phyloP scores from a whole-genome alignment of 108 stramenopile genomes.

The Nitzschia inconspicua region DNA sequence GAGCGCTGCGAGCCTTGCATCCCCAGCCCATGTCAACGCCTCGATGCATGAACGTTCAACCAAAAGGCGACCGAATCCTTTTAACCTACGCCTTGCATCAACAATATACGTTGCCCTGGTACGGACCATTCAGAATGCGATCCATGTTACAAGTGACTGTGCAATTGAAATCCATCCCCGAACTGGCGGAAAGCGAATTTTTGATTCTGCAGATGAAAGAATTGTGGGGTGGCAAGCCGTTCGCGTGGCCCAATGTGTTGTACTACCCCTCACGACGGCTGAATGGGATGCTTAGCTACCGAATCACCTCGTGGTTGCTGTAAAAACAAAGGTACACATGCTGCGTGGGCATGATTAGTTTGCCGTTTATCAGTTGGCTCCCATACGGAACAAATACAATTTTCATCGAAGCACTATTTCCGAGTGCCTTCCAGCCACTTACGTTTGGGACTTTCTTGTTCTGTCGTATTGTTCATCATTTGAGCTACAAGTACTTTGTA shows the following conservation, averaged over 20 bases:
- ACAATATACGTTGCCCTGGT: not conserved
- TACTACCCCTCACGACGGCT: conserved; percentile 15
- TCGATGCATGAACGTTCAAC: conserved; percentile 20
- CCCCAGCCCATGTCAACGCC: conserved; percentile 12
- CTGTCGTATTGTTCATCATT: too few relatives aligned
- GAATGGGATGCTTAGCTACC: conserved; percentile 21
- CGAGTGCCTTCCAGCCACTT: too few relatives aligned
- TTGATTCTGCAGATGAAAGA: conserved; percentile 15
- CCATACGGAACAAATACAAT: too few relatives aligned
- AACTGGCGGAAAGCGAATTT: conserved; percentile 28
- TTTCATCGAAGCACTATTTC: too few relatives aligned
- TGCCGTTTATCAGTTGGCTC: too few relatives aligned
- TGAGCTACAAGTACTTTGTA: too few relatives aligned
- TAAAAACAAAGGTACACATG: too few relatives aligned
- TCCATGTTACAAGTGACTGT: conserved; percentile 17
- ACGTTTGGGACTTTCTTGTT: too few relatives aligned
- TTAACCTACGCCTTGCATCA: conserved; percentile 16
- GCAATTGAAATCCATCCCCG: conserved; percentile 10
- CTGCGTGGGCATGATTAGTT: too few relatives aligned
- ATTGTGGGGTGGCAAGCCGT: conserved; percentile 22
- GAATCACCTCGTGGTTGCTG: conserved; percentile 7
- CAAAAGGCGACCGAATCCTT: conserved; percentile 10
- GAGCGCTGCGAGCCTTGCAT: not conserved
- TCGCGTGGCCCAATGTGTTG: not conserved
- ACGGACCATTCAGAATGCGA: not conserved